A percentile compares a stretch with the other conserved stretches of the same genome.
Conservation (phyloP, 768 basidiomycete genomes). For the Russula sp. region DNA sequence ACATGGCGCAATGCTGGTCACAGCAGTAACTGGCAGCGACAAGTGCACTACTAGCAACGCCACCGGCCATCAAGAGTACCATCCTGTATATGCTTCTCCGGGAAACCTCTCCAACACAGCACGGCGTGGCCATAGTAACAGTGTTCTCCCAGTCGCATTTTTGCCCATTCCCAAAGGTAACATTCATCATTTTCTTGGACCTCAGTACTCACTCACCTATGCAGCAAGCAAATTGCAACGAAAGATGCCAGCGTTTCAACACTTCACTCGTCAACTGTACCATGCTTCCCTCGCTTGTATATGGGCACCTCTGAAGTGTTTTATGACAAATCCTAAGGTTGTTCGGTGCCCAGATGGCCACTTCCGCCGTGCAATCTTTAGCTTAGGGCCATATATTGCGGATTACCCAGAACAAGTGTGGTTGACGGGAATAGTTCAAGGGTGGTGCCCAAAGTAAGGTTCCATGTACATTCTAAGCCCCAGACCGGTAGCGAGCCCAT, state of each 20-base stretch:
- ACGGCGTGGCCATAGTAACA: too few relatives aligned
- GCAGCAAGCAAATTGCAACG: background rate
- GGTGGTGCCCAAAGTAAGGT: constrained; percentile 27
- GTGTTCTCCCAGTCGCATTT: too few relatives aligned
- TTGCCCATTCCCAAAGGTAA: too few relatives aligned
- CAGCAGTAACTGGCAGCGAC: too few relatives aligned
- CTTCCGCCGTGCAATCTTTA: constrained; percentile 26
- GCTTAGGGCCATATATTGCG: constrained; percentile 31
- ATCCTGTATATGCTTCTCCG: too few relatives aligned
- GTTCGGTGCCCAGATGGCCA: constrained; percentile 28
- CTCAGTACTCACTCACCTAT: background rate
- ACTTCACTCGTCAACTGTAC: background rate
- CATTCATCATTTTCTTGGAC: background rate
- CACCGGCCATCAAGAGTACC: too few relatives aligned
- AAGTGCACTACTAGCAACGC: too few relatives aligned
- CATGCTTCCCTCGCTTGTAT: background rate
- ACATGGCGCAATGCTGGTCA: too few relatives aligned
- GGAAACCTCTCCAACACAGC: too few relatives aligned
- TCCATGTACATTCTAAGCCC: too few relatives aligned
- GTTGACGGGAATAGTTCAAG: constrained; percentile 22
- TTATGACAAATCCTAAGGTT: background rate
- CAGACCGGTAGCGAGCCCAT: too few relatives aligned
- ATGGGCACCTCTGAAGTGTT: background rate
- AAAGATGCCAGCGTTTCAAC: background rate
- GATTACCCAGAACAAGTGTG: background rate